These are phyloP conservation scores for Ceratobasidium sp. DNA, from an alignment of 1,284 basidiomycete species.

Conservation along the genomic window DNA sequence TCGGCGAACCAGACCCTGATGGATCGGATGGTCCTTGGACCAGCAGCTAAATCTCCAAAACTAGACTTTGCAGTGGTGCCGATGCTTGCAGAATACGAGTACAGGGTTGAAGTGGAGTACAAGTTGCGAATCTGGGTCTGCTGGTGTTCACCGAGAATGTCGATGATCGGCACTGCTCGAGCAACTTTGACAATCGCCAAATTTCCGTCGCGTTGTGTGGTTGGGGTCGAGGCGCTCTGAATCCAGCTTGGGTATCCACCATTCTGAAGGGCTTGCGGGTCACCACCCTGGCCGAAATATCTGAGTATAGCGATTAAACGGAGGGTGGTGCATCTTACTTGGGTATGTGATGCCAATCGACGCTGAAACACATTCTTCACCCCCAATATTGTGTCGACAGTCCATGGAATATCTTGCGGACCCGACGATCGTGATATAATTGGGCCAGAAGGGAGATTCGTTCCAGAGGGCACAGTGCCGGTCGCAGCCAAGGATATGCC, in stretches of 20 bases:
- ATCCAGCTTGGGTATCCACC: neutral
- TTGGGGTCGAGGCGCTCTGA: neutral
- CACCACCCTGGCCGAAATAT: neutral
- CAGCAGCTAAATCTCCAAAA: neutral
- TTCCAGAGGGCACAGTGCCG: neutral
- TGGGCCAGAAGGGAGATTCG: neutral
- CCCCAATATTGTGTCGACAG: neutral
- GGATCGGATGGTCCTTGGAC: neutral
- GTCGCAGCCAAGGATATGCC: slow-evolving; percentile 4
- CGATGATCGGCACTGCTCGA: neutral
- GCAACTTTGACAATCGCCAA: neutral
- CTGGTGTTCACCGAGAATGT: neutral
- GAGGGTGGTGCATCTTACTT: neutral
- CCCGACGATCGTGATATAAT: neutral
- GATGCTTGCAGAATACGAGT: neutral
- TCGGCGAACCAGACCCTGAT: neutral
- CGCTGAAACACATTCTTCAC: neutral
- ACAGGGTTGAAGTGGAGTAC: neutral
- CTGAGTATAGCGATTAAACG: neutral
- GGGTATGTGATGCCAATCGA: neutral
- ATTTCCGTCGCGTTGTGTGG: neutral
- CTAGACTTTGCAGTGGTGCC: neutral
- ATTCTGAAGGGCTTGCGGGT: neutral
- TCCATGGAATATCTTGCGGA: neutral
- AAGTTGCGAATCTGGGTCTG: neutral